Base-by-base conservation (phyloP, 305 asterid genomes). In the Rubia peregrina region DNA sequence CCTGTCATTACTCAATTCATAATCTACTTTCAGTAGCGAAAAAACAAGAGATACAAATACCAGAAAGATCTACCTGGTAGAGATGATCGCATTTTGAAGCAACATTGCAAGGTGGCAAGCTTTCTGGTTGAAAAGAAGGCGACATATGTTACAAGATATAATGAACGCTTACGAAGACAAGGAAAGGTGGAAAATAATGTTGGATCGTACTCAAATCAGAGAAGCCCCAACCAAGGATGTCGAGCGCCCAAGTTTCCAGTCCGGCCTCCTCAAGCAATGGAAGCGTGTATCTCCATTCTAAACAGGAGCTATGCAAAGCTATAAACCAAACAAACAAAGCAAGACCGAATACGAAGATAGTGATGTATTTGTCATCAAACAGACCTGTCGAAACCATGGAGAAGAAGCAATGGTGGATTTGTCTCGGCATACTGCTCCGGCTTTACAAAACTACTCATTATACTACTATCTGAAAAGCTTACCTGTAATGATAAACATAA, bases 141-240 rank as follows among this genome's bases (percentile, higher is more conserved):
- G 17, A 56, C 41, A 63, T n/a, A 53, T n/a, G 8, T 16, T 49
- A 46, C 38, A 48, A 19, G 17, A 68, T 30, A 42, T 2, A 36
- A 38, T 17, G 33, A 67, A n/a, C 36, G 17, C 30, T 22, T 38
- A 69, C 57, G 19, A 46, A 55, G n/a, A 66, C 21, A 21, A 5
- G 40, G 51, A 42, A 59, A 70, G 7, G 30, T 24, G 40, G 38
- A 72, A 56, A 49, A 65, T 59, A 0, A 26, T 17, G 16, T 46
- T 46, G 51, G 51, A 5, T 73, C 78, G 56, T 76, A 80, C 98
- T 89, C 77, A 91, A 85, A 79, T 93, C 96, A 48, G 96, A 86
- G 85, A 93, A 93, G 65, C 97, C 97, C 97, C 98, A 93, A 65
- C 98, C 98, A 65, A 93, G 86, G 75, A 90, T 80, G 75, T 93